phyloP scores from a whole-genome alignment of 2,329 filamentous ascomycete species.

The Fusarium papillatum region DNA sequence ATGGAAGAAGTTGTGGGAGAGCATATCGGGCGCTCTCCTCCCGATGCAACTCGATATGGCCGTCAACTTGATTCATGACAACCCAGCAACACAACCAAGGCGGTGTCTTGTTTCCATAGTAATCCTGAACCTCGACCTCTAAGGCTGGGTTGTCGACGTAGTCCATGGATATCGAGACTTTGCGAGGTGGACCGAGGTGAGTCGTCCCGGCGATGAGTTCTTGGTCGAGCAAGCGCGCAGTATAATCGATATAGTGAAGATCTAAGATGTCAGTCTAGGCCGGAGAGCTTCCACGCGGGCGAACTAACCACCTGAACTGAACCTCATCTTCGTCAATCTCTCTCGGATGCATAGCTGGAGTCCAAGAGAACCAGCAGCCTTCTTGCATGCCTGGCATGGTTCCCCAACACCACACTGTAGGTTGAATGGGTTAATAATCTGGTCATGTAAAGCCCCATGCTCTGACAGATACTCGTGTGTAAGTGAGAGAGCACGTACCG shows the following conservation, averaged over 20 bases:
- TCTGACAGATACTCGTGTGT: background rate
- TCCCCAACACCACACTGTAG: constrained; percentile 42
- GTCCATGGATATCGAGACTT: constrained; percentile 43
- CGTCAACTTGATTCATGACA: constrained; percentile 43
- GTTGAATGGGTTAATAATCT: constrained; percentile 11
- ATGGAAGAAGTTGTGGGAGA: constrained; percentile 39
- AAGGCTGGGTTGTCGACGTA: constrained; percentile 43
- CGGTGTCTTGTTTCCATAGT: constrained; percentile 35
- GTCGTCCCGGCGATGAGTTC: constrained; percentile 46
- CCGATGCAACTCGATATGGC: constrained; percentile 42
- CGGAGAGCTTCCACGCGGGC: background rate
- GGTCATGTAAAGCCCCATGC: background rate
- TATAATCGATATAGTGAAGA: constrained; percentile 47
- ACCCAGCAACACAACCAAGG: constrained; percentile 48
- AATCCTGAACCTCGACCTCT: constrained; percentile 43
- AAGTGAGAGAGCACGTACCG: constrained; percentile 34
- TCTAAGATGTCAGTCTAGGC: constrained; percentile 26
- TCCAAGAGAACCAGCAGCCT: constrained; percentile 42
- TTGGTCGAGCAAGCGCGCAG: constrained; percentile 41
- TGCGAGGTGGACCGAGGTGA: constrained; percentile 43
- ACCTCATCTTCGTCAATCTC: constrained; percentile 45
- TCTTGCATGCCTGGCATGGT: constrained; percentile 42
- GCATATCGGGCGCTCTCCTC: constrained; percentile 46
- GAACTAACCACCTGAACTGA: constrained; percentile 43
- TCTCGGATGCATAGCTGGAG: constrained; percentile 43